A percentile compares a stretch with the other conserved stretches of the same genome.
Evolutionary conservation across 1,139 yeast species (phyloP).

Genomic region (Saccharomycopsis phalli): DNA sequence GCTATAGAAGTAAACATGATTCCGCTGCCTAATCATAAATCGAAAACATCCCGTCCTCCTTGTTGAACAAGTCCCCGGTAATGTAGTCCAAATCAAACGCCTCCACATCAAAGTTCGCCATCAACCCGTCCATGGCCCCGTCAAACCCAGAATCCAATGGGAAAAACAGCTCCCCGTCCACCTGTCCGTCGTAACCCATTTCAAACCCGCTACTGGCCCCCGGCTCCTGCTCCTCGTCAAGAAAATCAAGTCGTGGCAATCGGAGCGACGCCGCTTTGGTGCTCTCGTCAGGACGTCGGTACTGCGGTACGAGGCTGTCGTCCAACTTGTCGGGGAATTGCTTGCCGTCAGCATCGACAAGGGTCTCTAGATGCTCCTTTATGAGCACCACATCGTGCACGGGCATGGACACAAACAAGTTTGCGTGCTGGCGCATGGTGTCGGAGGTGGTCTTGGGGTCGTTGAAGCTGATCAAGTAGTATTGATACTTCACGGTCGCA

Average conservation of each 20-base stretch:
- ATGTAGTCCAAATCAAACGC: constrained; percentile 1
- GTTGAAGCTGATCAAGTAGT: constrained; percentile 15
- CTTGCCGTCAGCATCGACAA: constrained; percentile 8
- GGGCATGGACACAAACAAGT: constrained; percentile 6
- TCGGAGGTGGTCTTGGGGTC: constrained; percentile 8
- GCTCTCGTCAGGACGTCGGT: background rate
- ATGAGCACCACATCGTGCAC: constrained; percentile 8
- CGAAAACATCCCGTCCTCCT: background rate
- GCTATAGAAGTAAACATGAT: background rate
- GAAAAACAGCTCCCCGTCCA: background rate
- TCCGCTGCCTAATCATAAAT: constrained; percentile 1
- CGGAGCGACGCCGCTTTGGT: background rate
- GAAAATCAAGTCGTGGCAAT: background rate
- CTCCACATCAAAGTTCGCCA: background rate
- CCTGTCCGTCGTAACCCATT: background rate
- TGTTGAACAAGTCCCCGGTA: background rate
- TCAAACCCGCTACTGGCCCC: background rate
- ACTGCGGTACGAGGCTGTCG: constrained; percentile 1
- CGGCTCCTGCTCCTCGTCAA: background rate
- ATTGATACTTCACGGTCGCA: constrained; percentile 12
- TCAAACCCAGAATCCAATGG: background rate
- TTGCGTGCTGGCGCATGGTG: constrained; percentile 7
- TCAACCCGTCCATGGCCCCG: constrained; percentile 2
- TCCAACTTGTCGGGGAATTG: constrained; percentile 10
- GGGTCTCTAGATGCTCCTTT: constrained; percentile 2